Conservation (phyloP, 306 rosid genomes). For the Sicyos edulis region DNA sequence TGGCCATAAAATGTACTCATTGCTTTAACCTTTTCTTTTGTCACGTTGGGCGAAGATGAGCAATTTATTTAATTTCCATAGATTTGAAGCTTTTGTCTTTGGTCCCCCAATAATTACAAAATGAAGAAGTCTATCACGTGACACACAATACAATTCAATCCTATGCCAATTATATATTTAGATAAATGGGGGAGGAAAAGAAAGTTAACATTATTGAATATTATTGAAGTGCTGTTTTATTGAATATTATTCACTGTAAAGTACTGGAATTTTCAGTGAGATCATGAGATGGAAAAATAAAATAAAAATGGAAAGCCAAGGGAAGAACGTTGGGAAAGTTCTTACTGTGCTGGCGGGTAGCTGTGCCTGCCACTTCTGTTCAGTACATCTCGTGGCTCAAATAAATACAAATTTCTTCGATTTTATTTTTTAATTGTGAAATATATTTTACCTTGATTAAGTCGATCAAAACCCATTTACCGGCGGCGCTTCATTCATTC, state of each 20-base stretch:
- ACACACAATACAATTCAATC: not conserved
- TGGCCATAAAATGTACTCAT: no score
- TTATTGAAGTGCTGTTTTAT: not conserved
- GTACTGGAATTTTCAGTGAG: not conserved
- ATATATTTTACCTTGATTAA: not conserved
- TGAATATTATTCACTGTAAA: constrained; percentile 3
- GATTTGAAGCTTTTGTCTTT: not conserved
- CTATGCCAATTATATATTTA: not conserved
- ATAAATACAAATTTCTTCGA: not conserved
- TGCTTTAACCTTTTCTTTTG: not conserved
- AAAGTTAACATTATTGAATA: no score
- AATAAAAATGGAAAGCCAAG: not conserved
- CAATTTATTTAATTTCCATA: no score
- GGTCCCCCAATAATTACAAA: not conserved
- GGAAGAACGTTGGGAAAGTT: not conserved
- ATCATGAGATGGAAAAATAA: not conserved
- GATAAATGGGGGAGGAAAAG: no score
- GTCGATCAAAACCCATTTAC: not conserved
- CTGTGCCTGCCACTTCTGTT: not conserved
- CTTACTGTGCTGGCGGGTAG: not conserved
- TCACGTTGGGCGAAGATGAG: not conserved
- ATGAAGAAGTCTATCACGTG: not conserved
- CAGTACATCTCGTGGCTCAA: not conserved
- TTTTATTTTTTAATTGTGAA: not conserved
- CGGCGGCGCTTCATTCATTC: not conserved